These are phyloP conservation scores for Candida ponderosae DNA, from an alignment of 805 yeast species.

Conservation along the genomic window DNA sequence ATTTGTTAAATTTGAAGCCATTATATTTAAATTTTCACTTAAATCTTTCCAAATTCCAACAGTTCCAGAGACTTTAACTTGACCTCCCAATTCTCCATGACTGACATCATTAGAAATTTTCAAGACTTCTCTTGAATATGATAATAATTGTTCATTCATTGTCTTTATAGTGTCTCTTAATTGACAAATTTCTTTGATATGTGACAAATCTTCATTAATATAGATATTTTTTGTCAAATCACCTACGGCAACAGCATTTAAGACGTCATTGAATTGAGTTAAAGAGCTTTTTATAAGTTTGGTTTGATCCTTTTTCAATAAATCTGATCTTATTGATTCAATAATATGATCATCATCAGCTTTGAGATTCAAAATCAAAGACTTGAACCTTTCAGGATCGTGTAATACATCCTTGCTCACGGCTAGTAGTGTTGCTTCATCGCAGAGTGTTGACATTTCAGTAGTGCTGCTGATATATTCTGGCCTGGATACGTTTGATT, in stretches of 20 bases:
- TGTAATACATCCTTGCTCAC: no score
- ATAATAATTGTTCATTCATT: constrained; percentile 83
- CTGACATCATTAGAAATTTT: constrained; percentile 87
- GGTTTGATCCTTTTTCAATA: neutral
- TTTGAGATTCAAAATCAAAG: no score
- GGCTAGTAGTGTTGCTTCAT: no score
- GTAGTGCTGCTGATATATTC: no score
- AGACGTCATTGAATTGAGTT: constrained; percentile 71
- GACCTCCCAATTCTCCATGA: constrained; percentile 85
- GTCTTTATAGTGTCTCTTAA: constrained; percentile 59
- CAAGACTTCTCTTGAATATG: constrained; percentile 75
- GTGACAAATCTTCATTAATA: constrained; percentile 74
- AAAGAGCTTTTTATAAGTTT: constrained; percentile 25
- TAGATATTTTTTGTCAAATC: constrained; percentile 72
- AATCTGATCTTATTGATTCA: neutral
- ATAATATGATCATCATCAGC: neutral
- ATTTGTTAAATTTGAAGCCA: constrained; percentile 82
- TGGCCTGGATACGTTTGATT: no score
- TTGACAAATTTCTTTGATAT: constrained; percentile 59
- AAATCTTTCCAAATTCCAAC: constrained; percentile 84
- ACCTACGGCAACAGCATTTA: constrained; percentile 83
- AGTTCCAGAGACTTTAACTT: constrained; percentile 76
- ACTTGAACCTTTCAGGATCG: neutral
- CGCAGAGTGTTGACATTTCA: no score
- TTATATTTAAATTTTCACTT: constrained; percentile 77